Percentiles rank a stretch among this genome's conserved stretches.
Conservation (phyloP, 139 green algal species). For the Helicosporidium sp. region DNA sequence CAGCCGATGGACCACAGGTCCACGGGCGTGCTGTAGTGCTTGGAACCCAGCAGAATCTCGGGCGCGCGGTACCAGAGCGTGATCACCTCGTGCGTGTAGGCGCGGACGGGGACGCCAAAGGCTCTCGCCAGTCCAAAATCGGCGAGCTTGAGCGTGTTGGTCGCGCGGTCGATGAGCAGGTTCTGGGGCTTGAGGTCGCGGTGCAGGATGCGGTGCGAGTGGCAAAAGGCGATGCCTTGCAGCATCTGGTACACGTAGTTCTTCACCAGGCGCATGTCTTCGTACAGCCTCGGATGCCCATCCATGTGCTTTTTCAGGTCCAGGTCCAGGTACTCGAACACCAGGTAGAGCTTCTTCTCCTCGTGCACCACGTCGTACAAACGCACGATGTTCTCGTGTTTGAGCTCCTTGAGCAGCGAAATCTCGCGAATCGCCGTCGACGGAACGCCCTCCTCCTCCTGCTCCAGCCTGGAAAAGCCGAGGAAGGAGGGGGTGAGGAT, state of each 20-base stretch:
- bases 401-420: slow-evolving; percentile 67
- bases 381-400: slow-evolving; percentile 57
- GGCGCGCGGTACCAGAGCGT: slow-evolving; percentile 94
- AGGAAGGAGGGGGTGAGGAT: not conserved
- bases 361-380: slow-evolving; percentile 71
- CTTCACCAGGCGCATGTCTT: slow-evolving; percentile 58
- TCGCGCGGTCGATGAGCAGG: slow-evolving; percentile 70
- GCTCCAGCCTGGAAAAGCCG: slow-evolving; percentile 19
- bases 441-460: slow-evolving; percentile 67
- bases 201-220: slow-evolving; percentile 77
- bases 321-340: slow-evolving; percentile 95
- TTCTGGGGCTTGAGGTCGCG: slow-evolving; percentile 96
- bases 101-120: slow-evolving; percentile 85
- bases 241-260: slow-evolving; percentile 91
- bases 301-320: slow-evolving; percentile 98
- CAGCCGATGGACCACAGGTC: slow-evolving; percentile 93
- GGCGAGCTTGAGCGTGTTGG: slow-evolving; percentile 84
- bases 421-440: slow-evolving; percentile 64
- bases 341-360: slow-evolving; percentile 72
- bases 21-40: slow-evolving; percentile 84
- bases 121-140: slow-evolving; percentile 90
- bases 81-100: slow-evolving; percentile 95
- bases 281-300: slow-evolving; percentile 17
- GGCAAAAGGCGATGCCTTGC: slow-evolving; percentile 73
- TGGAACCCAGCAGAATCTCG: slow-evolving; percentile 87